Base-by-base conservation (phyloP, 495 filamentous ascomycete species). In the Hypomontagnella monticulosa region DNA sequence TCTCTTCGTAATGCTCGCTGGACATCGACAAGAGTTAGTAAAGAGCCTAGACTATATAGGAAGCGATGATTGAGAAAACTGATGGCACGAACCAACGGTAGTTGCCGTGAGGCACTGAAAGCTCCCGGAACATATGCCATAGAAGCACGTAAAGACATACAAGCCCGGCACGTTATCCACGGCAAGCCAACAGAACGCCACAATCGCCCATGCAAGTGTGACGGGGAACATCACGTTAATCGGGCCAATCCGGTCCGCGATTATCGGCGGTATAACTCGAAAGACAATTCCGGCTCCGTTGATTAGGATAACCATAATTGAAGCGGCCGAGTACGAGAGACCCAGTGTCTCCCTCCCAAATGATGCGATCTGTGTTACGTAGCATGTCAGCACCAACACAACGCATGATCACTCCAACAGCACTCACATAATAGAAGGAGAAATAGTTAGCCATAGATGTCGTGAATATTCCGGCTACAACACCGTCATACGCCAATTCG, bases 101-200 rank as follows among this genome's bases (percentile, higher is more conserved):
- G 84, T 84, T 0, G 87, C 85, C 48, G 88, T 89, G 3, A 91
- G 74, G 0, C 83, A 83, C 66, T 91, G 88, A 43, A 92, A 85
- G 7, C 83, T 85, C 0, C 86, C 86, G 0, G 80, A 80, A 20
- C 78, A 78, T 9, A 87, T 75, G 0, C 90, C 89, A 63, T 91
- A 92, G 44, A 88, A 78, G 4, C 78, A 75, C 0, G 86, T 81
- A 69, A 88, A 87, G 4, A 79, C 80, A 55, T 85, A 85, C 10
- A 91, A 76, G 0, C 83, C 80, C 0, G 73, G 62, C 6, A 78
- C 56, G 37, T 67, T 77, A 1, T 74, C 69, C 1, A 91, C 85
- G 0, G 78, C 82, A 1, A 82, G 79, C 90, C 89, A 92, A 70
- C 80, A 78, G 69, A 83, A 88, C 3, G 85, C 74, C 4, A 90